Evolutionary conservation across 805 yeast genomes (phyloP), one percentile per base, ranked within the genome.

Genomic region (Candida tibetensis): DNA sequence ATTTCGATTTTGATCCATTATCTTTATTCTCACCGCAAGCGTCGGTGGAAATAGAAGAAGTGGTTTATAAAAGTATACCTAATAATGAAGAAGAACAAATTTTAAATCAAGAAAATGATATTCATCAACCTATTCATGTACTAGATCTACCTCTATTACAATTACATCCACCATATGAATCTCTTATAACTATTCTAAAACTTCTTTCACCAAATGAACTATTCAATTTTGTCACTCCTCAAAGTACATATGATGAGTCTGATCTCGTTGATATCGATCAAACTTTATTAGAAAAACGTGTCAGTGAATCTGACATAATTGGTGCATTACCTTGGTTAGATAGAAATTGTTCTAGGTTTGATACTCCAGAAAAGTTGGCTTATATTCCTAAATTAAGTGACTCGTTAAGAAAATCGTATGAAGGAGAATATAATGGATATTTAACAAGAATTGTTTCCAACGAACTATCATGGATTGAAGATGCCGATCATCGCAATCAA

Each of bases 91-190:
- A n/a, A n/a, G 26, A 17, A 14, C 9, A 27, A 6, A n/a, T 9
- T 5, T 12, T 28, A 5, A 13, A 9, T 12, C 13, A 2, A 4
- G 36, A 26, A 10, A 50, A 44, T 10, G 60, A 46, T 4, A 54
- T 52, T 28, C 42, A 57, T 42, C 55, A 54, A 1, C 71, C 73
- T 0, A 46, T 81, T 1, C 82, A 79, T 40, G 51, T 73, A 0
- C 62, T 81, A 4, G 91, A 85, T 50, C 58, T 84, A 2, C 91
- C 93, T 0, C 49, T 57, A 3, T 45, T 76, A n/a, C 58, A 61
- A 4, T 49, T 47, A 8, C 52, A 58, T 14, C 82, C 86, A 0
- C 77, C 85, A 1, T 54, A 55, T 5, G 52, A 44, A 1, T 78
- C 75, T 0, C 48, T 83, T 1, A 13, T 61, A 2, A 56, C 72